Evolutionary conservation across 2,329 filamentous ascomycete species (phyloP).

Genomic region (Metarhizium robertsii): DNA sequence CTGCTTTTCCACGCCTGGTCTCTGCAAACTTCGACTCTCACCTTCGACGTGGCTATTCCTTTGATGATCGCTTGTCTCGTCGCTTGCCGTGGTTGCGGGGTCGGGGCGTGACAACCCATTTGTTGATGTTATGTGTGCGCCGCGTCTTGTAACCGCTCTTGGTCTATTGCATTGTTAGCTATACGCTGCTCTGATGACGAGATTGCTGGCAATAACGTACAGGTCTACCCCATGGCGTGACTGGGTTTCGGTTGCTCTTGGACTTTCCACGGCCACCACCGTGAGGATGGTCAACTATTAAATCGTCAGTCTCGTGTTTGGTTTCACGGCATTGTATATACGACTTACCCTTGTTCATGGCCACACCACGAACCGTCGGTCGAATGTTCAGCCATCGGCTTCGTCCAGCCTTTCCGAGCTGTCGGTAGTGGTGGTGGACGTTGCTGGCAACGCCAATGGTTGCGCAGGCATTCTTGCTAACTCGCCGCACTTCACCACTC

Average conservation of each 20-base stretch:
- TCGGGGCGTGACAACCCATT: constrained; percentile 76
- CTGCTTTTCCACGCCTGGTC: background rate
- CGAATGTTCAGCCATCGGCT: constrained; percentile 89
- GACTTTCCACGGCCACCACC: constrained; percentile 99
- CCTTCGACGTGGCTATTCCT: constrained; percentile 10
- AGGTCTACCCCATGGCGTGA: constrained; percentile 92
- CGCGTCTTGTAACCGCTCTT: constrained; percentile 91
- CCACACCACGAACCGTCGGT: constrained; percentile 91
- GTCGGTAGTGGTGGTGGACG: constrained; percentile 77
- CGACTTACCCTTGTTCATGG: constrained; percentile 87
- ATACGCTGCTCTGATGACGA: background rate
- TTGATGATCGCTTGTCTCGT: constrained; percentile 48
- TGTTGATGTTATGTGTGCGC: constrained; percentile 81
- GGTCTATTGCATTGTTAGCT: constrained; percentile 34
- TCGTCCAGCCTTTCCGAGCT: constrained; percentile 90
- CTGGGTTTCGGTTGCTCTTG: constrained; percentile 93
- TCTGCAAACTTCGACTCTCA: background rate
- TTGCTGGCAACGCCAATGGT: constrained; percentile 95
- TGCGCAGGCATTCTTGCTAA: constrained; percentile 86
- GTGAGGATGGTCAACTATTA: constrained; percentile 80
- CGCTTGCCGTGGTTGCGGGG: constrained; percentile 88
- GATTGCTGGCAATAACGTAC: constrained; percentile 45
- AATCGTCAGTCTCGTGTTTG: background rate
- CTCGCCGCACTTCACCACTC: constrained; percentile 84
- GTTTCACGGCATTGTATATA: background rate